phyloP scores from a whole-genome alignment of 1,284 basidiomycete species.

The Cystobasidium slooffiae region DNA sequence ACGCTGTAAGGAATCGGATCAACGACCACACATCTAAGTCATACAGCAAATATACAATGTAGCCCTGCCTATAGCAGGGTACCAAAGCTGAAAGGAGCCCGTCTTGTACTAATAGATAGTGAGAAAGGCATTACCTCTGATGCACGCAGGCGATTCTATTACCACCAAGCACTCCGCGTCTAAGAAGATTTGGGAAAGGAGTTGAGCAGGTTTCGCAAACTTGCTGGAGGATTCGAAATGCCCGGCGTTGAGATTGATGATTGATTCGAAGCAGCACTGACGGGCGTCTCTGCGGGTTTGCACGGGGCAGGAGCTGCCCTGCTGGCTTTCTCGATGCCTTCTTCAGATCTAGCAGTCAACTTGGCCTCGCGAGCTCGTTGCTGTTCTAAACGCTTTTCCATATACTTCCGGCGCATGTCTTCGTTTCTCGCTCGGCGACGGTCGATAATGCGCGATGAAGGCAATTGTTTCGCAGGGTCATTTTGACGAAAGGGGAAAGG shows the following conservation, averaged over 20 bases:
- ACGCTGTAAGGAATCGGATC: too few relatives aligned
- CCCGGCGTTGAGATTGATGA: background rate
- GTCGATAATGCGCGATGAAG: slow-evolving; percentile 32
- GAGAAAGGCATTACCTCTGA: too few relatives aligned
- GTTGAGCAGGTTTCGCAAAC: slow-evolving; percentile 14
- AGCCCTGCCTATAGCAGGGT: too few relatives aligned
- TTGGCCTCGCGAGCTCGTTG: slow-evolving; percentile 20
- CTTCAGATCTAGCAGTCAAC: background rate
- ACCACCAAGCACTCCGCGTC: background rate
- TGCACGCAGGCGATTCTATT: too few relatives aligned
- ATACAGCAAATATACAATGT: too few relatives aligned
- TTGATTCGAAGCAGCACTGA: background rate
- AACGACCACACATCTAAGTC: too few relatives aligned
- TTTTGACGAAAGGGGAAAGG: slow-evolving; percentile 31
- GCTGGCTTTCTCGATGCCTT: background rate
- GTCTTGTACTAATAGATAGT: too few relatives aligned
- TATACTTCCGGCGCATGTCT: slow-evolving; percentile 31
- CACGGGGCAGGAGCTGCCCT: background rate
- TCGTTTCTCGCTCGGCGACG: slow-evolving; percentile 32
- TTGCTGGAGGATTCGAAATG: background rate
- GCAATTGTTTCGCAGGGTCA: background rate
- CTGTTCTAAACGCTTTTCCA: slow-evolving; percentile 21
- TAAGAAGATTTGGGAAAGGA: background rate
- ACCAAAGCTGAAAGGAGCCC: too few relatives aligned
- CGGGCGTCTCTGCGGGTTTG: background rate